phyloP scores from a whole-genome alignment of 2,329 filamentous ascomycete genomes.

The Diaporthe sp. region DNA sequence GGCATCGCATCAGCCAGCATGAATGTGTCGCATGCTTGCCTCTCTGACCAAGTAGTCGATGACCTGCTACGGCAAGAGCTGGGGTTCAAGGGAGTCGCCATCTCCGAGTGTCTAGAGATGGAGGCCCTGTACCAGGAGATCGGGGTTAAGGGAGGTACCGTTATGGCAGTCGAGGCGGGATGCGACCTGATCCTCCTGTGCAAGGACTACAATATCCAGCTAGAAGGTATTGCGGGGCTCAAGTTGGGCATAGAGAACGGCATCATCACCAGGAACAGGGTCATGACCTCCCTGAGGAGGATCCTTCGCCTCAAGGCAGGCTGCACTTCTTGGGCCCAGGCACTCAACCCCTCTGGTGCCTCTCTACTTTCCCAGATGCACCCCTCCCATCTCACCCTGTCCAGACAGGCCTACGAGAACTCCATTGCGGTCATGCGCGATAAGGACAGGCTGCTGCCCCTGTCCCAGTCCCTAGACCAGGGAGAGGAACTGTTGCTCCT shows the following conservation, averaged over 20 bases:
- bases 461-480: constrained; percentile 84
- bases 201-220: constrained; percentile 87
- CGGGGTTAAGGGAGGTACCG: constrained; percentile 94
- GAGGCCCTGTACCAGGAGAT: constrained; percentile 95
- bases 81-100: constrained; percentile 90
- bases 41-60: constrained; percentile 94
- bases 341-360: constrained; percentile 87
- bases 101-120: constrained; percentile 97
- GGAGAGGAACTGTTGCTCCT: constrained; percentile 92
- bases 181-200: constrained; percentile 94
- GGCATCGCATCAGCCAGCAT: constrained; percentile 92
- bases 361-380: constrained; percentile 84
- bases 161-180: constrained; percentile 97
- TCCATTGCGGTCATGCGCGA: constrained; percentile 95
- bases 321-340: constrained; percentile 92
- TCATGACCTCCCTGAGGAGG: constrained; percentile 83
- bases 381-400: constrained; percentile 84
- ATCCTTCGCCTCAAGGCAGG: constrained; percentile 85
- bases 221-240: constrained; percentile 91
- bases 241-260: constrained; percentile 92
- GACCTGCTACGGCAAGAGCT: constrained; percentile 90
- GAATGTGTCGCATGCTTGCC: constrained; percentile 94
- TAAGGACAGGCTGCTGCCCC: constrained; percentile 85
- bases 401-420: constrained; percentile 88
- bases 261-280: constrained; percentile 85